Percentiles rank a stretch among this genome's conserved stretches.
Evolutionary conservation across 257 asterid genomes (phyloP).

Genomic region (Nicotiana benthamiana): DNA sequence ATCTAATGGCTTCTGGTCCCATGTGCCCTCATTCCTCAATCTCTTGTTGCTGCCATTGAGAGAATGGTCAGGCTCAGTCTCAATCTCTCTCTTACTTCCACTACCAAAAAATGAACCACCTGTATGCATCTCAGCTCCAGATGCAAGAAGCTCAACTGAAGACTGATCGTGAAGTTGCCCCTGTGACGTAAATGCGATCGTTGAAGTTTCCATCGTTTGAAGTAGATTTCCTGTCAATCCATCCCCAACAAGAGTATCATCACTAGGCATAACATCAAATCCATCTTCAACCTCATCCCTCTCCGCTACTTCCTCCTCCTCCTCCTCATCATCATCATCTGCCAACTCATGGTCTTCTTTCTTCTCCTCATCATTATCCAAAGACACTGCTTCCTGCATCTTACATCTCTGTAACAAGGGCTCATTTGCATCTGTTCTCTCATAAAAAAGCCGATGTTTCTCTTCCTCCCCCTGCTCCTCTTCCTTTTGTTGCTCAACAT

Average conservation of each 20-base stretch:
- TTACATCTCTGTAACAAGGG: constrained; percentile 48
- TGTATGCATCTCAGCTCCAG: constrained; percentile 31
- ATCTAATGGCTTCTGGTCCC: constrained; percentile 45
- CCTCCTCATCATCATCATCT: constrained; percentile 17
- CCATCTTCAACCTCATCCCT: constrained; percentile 33
- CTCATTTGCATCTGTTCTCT: constrained; percentile 31
- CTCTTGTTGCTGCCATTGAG: constrained; percentile 48
- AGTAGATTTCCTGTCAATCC: constrained; percentile 61
- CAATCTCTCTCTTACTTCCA: constrained; percentile 61
- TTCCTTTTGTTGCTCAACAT: constrained; percentile 38
- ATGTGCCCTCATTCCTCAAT: constrained; percentile 40
- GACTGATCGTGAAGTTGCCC: constrained; percentile 41
- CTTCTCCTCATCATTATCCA: constrained; percentile 14
- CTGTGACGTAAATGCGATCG: constrained; percentile 38
- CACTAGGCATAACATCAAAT: constrained; percentile 32
- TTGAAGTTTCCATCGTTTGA: constrained; percentile 44
- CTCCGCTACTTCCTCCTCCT: constrained; percentile 27
- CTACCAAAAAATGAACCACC: constrained; percentile 32
- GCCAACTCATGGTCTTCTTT: constrained; percentile 20
- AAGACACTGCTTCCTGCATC: constrained; percentile 22
- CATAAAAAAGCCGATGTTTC: constrained; percentile 48
- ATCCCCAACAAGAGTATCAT: constrained; percentile 38
- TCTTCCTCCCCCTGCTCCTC: constrained; percentile 27
- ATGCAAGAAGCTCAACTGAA: constrained; percentile 23
- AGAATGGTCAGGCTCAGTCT: constrained; percentile 34